Evolutionary conservation across 2,329 filamentous ascomycete genomes (phyloP).

Genomic region (Diplodia mutila): DNA sequence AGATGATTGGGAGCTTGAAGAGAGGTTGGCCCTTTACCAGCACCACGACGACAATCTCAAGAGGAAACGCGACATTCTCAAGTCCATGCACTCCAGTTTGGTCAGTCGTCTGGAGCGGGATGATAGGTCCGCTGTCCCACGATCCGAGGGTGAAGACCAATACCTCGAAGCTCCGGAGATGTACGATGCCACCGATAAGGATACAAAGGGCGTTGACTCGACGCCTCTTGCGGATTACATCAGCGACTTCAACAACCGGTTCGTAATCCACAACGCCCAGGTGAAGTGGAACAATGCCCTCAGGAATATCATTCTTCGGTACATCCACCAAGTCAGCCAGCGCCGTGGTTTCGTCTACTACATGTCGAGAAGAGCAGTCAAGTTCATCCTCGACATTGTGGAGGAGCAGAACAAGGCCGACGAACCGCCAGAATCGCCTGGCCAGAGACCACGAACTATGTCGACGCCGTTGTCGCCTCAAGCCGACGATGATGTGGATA

Average conservation of each 20-base stretch:
- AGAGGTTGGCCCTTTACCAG: constrained; percentile 59
- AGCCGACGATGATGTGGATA: constrained; percentile 65
- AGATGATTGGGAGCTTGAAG: constrained; percentile 55
- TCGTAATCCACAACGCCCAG: constrained; percentile 96
- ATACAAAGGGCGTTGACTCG: constrained; percentile 61
- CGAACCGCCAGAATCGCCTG: constrained; percentile 31
- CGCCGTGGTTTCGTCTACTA: constrained; percentile 97
- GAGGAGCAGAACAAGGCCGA: constrained; percentile 87
- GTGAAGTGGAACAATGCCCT: constrained; percentile 98
- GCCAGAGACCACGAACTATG: constrained; percentile 28
- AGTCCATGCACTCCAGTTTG: constrained; percentile 61
- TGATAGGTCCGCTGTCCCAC: constrained; percentile 52
- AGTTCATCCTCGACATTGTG: constrained; percentile 97
- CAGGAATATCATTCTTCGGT: constrained; percentile 93
- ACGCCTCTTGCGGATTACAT: constrained; percentile 78
- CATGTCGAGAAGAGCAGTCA: constrained; percentile 90
- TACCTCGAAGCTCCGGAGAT: constrained; percentile 58
- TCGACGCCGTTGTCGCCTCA: constrained; percentile 42
- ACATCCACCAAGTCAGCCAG: constrained; percentile 96
- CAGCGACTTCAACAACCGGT: constrained; percentile 96
- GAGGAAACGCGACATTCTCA: constrained; percentile 63
- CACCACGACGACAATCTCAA: constrained; percentile 61
- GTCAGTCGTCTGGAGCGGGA: constrained; percentile 62
- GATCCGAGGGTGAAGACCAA: constrained; percentile 45
- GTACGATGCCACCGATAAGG: constrained; percentile 52